Base-by-base conservation (phyloP, 805 yeast species). In the Candida vartiovaarae region DNA sequence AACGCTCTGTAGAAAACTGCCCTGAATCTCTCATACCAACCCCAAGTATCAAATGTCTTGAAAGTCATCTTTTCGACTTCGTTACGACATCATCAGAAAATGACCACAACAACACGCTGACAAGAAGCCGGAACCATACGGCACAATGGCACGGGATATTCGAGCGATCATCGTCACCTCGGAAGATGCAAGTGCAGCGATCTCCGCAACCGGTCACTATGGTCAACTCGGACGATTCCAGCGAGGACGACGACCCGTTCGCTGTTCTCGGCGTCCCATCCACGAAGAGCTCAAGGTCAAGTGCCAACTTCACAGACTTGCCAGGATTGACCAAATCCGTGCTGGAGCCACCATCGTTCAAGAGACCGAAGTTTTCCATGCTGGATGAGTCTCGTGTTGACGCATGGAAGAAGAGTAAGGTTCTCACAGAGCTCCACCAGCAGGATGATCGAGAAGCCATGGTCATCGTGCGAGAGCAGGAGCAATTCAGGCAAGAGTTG, bases 381-480 rank as follows among this genome's bases (percentile, higher is more conserved):
- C 26, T 30, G 27, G 34, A 37, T 29, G 11, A 32, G 24, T 9
- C 20, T 9, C 28, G 24, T 5, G 24, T 45, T 23, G 43, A 43
- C 7, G 23, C 34, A 6, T 36, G 46, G 41, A 41, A 32, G 32
- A 43, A 32, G 36, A 45, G 49, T 31, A 38, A 37, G 5, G 43
- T 43, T 25, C 34, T 48, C 8, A 7, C 27, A 4, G 20, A 37
- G 15, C 30, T 36, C n/a, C 52, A 48, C 24, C 27, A 39, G 29
- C 29, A 45, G 15, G 52, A 45, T 24, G 52, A 48, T 33, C 27
- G 31, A 6, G 34, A 30, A 7, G 49, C 52, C 3, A 3, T 36
- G 30, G 32, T 9, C 8, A 34, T 40, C 4, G 26, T 48, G 11
- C 37, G 27, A 26, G 40, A 37, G 23, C 48, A 48, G 20, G 49